Conservation (phyloP, 352 stramenopile species). For the Peronospora belbahrii region DNA sequence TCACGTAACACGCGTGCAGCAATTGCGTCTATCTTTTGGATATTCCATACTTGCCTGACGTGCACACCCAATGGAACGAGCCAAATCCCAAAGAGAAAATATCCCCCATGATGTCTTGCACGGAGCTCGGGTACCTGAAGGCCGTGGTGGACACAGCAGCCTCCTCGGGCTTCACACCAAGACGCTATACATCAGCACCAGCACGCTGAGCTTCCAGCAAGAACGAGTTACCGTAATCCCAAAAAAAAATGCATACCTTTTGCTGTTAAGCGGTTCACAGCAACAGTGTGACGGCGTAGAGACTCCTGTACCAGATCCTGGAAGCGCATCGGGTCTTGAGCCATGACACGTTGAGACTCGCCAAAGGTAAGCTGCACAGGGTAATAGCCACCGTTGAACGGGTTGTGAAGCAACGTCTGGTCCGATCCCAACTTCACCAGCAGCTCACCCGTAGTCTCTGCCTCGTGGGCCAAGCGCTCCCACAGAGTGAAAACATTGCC, state of each 20-base stretch:
- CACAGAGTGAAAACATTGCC: constrained; percentile 85
- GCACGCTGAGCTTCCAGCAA: constrained; percentile 75
- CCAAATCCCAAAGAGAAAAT: constrained; percentile 88
- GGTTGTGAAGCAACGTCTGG: constrained; percentile 87
- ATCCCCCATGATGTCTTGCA: constrained; percentile 89
- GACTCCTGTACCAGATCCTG: constrained; percentile 72
- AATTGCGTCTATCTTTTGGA: constrained; percentile 74
- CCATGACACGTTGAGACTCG: constrained; percentile 78
- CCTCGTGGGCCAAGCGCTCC: constrained; percentile 72
- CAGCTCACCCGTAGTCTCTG: constrained; percentile 51
- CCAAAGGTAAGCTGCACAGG: constrained; percentile 77
- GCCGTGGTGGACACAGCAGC: constrained; percentile 62
- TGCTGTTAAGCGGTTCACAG: constrained; percentile 71
- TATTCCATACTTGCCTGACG: constrained; percentile 51
- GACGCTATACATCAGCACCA: constrained; percentile 59
- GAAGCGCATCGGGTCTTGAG: constrained; percentile 60
- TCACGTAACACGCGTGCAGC: constrained; percentile 59
- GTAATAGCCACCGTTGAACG: constrained; percentile 87
- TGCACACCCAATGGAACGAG: constrained; percentile 87
- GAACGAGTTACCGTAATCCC: constrained; percentile 89
- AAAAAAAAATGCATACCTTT: constrained; percentile 86
- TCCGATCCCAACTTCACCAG: constrained; percentile 83
- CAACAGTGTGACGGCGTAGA: constrained; percentile 65
- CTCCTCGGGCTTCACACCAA: constrained; percentile 33
- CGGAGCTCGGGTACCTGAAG: constrained; percentile 86